Percentiles rank a stretch among this genome's conserved stretches.
Evolutionary conservation across 73 alveolate genomes (phyloP).

Genomic region (Tetrahymena elliotti): DNA sequence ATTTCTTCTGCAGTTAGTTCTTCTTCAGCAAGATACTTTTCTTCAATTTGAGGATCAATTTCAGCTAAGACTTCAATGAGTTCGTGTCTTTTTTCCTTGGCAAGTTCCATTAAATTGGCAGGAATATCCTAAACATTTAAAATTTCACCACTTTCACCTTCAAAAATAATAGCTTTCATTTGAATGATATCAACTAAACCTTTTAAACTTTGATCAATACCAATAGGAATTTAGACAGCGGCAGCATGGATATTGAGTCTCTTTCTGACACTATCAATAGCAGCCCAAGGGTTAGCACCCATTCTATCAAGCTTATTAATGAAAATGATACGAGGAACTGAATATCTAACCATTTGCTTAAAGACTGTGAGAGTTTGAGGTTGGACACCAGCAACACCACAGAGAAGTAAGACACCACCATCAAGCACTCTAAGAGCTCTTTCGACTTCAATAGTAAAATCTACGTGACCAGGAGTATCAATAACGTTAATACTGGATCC

Average conservation of each 20-base stretch:
- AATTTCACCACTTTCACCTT: slow-evolving; percentile 67
- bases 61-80: slow-evolving; percentile 57
- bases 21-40: slow-evolving; percentile 55
- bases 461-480: slow-evolving; percentile 98
- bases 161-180: slow-evolving; percentile 69
- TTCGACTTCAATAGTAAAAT: slow-evolving; percentile 95
- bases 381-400: slow-evolving; percentile 94
- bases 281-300: slow-evolving; percentile 89
- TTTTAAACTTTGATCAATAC: slow-evolving; percentile 64
- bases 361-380: slow-evolving; percentile 93
- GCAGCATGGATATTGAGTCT: slow-evolving; percentile 69
- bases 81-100: slow-evolving; percentile 61
- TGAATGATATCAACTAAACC: slow-evolving; percentile 71
- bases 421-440: slow-evolving; percentile 95
- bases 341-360: slow-evolving; percentile 86
- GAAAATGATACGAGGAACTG: slow-evolving; percentile 86
- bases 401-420: slow-evolving; percentile 83
- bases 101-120: slow-evolving; percentile 42
- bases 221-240: slow-evolving; percentile 66
- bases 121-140: slow-evolving; percentile 61
- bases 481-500: slow-evolving; percentile 77
- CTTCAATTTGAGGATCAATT: slow-evolving; percentile 66
- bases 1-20: slow-evolving; percentile 51
- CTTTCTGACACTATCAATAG: slow-evolving; percentile 48
- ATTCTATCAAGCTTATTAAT: slow-evolving; percentile 91